Evolutionary conservation across 75 land plant genomes (phyloP), one percentile per base, ranked within the genome.

Genomic region (Selaginella tamariscina): DNA sequence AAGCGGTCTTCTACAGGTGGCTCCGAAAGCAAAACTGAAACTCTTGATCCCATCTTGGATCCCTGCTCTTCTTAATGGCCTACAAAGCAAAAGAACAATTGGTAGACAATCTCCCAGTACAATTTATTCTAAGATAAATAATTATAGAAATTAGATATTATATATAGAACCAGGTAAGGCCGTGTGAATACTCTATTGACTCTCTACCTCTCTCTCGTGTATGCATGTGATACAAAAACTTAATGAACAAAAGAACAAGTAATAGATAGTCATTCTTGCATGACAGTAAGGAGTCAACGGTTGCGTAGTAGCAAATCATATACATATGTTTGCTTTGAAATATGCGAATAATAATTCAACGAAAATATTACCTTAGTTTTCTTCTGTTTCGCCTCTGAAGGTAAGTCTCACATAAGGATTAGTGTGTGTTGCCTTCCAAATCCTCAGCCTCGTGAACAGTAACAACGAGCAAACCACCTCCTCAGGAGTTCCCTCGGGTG

Each of bases 371-470:
- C 94, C 94, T 84, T 84, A 29, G 94, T 89, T 68, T 71, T 86
- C 57, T 54, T 79, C n/a, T 70, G 81, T 81, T 54, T 82, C 85
- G 32, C 94, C 94, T 65, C 70, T 84, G 70, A 83, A 84, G 22
- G 78, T 65, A 31, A 89, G 26, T 0, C 77, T 75, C 0, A 73
- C 94, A 60, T 72, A 86, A 23, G 94, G 94, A 70, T 89, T 89
- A 31, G 87, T 86, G 59, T 89, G 94, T 67, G 64, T 84, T 89
- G n/a, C 94, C 94, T 75, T 89, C 94, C 65, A 89, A 54, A 73
- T 86, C 94, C 67, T 83, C 71, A 60, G 87, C 94, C 64, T 84
- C 83, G 64, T 83, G 84, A 49, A 89, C 60, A 22, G 71, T 84
- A 11, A 89, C 68, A 1, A 84, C 78, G 39, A 89, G 83, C 71